Base-by-base conservation (phyloP, 2,329 filamentous ascomycete species). In the Scedosporium apiospermum region DNA sequence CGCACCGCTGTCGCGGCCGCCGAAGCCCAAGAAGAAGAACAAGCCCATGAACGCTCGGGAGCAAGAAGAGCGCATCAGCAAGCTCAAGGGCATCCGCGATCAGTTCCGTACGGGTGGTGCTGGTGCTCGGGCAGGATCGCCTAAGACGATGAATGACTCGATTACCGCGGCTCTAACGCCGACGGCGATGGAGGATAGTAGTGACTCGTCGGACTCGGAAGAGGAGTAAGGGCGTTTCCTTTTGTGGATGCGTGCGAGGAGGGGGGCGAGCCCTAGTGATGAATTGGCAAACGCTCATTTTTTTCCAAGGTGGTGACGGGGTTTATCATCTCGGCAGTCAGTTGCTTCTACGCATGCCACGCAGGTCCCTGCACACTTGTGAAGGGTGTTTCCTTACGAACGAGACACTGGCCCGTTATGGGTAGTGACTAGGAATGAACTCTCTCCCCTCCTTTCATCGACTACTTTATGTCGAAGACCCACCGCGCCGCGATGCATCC, bases 21-120 rank as follows among this genome's bases (percentile, higher is more conserved):
- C 71, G 59, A 70, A 72, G 53, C 85, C 86, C 72, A 83, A 82
- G 61, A 87, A 86, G 76, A 88, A 88, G 78, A 89, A 90, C 73
- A 90, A 90, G 78, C 87, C 87, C 1, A 90, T 90, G 87, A 87
- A 83, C 71, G 88, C 87, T 66, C 76, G 78, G 23, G 87, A 90
- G 72, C 87, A 90, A 71, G 86, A 89, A 68, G 80, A 81, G 27
- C 84, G 82, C 63, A 88, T 90, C 67, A 78, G 80, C 30, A 77
- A 83, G 68, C 78, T 90, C 57, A 80, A 82, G 67, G 79, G 80
- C 64, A 79, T 85, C 65, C 74, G 83, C 46, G 76, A 76, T 51
- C 65, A 66, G 49, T 66, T 66, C 63, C 65, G 64, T n/a, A 23
- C 14, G 12, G 55, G 62, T 16, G 42, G 26, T 4, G 58, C 61